Conservation (phyloP, 2,329 filamentous ascomycete species). For the Endoconidiophora polonica region DNA sequence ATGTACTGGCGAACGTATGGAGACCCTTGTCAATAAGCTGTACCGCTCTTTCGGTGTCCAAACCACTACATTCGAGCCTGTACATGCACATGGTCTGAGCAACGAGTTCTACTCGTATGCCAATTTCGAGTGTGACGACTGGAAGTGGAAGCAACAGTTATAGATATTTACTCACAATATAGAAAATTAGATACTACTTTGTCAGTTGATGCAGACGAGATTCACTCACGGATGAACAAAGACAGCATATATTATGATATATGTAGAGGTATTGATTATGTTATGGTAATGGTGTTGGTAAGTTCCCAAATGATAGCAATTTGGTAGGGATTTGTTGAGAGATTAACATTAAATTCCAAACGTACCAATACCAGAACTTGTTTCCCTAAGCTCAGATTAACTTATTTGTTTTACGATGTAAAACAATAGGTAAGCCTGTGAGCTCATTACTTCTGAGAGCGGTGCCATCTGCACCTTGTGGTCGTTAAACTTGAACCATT, state of each 20-base stretch:
- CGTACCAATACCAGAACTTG: background rate
- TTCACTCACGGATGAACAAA: background rate
- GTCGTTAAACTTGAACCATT: constrained; percentile 95
- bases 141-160: constrained; percentile 25
- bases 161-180: constrained; percentile 10
- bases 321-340: background rate
- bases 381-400: background rate
- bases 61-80: constrained; percentile 51
- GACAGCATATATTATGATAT: background rate
- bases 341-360: background rate
- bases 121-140: constrained; percentile 50
- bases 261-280: too few species aligned
- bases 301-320: too few species aligned
- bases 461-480: constrained; percentile 75
- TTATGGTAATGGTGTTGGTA: too few species aligned
- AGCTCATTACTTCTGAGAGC: constrained; percentile 68
- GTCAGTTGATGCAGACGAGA: background rate
- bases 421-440: constrained; percentile 81
- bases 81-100: constrained; percentile 55
- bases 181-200: background rate
- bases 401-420: constrained; percentile 52
- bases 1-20: constrained; percentile 67
- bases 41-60: constrained; percentile 45
- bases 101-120: constrained; percentile 72
- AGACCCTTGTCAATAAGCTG: constrained; percentile 43